Evolutionary conservation across 148 eudicot species (phyloP).

Genomic region (Rhododendron ovatum): DNA sequence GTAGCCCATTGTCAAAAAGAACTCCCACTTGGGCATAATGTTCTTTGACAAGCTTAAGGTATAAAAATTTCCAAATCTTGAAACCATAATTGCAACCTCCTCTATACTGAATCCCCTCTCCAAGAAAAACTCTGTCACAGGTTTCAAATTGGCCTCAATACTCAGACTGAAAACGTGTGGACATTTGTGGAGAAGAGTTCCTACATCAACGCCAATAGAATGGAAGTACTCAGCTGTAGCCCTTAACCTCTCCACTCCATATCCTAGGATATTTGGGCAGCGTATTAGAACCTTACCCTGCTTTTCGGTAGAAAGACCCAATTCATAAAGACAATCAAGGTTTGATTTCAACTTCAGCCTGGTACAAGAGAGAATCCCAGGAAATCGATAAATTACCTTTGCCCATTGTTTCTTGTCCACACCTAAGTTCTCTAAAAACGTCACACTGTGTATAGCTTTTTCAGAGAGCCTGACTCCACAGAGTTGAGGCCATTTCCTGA

Average conservation of each 20-base stretch:
- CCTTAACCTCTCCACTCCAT: conserved; percentile 66
- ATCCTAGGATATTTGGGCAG: conserved; percentile 68
- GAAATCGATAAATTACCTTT: conserved; percentile 65
- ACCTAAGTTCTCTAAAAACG: conserved; percentile 59
- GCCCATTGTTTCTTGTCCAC: conserved; percentile 69
- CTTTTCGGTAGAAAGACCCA: conserved; percentile 64
- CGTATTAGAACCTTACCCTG: conserved; percentile 64
- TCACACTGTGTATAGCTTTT: conserved; percentile 67
- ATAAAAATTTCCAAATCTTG: conserved; percentile 60
- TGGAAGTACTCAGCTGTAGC: conserved; percentile 47
- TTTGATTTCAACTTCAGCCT: conserved; percentile 54
- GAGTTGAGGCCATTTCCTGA: conserved; percentile 66
- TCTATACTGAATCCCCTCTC: conserved; percentile 49
- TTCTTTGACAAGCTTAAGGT: conserved; percentile 64
- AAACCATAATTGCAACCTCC: conserved; percentile 54
- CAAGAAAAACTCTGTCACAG: conserved; percentile 64
- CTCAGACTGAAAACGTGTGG: conserved; percentile 72
- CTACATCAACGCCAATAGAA: conserved; percentile 50
- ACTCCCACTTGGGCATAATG: conserved; percentile 74
- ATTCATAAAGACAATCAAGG: conserved; percentile 65
- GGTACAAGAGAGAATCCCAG: conserved; percentile 70
- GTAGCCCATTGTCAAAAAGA: conserved; percentile 60
- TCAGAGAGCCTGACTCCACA: conserved; percentile 73
- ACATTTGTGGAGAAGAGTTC: conserved; percentile 44
- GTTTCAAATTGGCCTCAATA: conserved; percentile 64